These are phyloP conservation scores for Pseudozyma hubeiensis DNA, from an alignment of 1,284 basidiomycete genomes.

Conservation along the genomic window DNA sequence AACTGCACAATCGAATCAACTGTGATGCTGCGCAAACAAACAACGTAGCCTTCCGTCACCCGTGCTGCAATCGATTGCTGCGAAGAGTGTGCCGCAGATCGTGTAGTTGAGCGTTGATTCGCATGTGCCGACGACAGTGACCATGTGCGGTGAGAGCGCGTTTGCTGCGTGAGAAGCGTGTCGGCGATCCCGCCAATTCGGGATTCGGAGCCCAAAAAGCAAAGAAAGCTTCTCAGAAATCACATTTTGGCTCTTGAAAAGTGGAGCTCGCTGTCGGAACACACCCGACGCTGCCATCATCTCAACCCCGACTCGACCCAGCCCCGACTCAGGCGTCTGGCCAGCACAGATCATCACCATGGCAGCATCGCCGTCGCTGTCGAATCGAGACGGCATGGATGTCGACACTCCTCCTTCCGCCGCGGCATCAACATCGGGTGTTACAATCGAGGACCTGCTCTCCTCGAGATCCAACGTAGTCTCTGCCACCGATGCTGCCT, in stretches of 20 bases:
- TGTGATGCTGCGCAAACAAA: no score
- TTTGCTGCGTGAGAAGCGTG: background rate
- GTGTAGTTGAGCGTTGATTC: background rate
- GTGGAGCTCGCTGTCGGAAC: background rate
- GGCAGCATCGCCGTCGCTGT: background rate
- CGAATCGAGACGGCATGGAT: slow-evolving; percentile 22
- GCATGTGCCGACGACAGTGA: background rate
- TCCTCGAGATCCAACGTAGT: slow-evolving; percentile 21
- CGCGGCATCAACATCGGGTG: slow-evolving; percentile 21
- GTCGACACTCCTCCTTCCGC: slow-evolving; percentile 7
- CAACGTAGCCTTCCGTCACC: no score
- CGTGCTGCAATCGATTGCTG: no score
- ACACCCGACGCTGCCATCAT: background rate
- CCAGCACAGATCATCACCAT: background rate
- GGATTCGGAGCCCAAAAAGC: background rate
- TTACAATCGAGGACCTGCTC: slow-evolving; percentile 45
- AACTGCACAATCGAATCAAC: no score
- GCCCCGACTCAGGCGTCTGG: background rate
- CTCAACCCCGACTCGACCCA: background rate
- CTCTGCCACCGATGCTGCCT: slow-evolving; percentile 49
- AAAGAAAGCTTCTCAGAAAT: background rate
- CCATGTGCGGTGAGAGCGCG: no score
- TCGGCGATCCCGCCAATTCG: background rate
- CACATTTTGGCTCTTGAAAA: no score
- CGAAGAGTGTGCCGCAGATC: no score